Conservation (phyloP, 2,329 filamentous ascomycete genomes). For the Monosporascus sp. region DNA sequence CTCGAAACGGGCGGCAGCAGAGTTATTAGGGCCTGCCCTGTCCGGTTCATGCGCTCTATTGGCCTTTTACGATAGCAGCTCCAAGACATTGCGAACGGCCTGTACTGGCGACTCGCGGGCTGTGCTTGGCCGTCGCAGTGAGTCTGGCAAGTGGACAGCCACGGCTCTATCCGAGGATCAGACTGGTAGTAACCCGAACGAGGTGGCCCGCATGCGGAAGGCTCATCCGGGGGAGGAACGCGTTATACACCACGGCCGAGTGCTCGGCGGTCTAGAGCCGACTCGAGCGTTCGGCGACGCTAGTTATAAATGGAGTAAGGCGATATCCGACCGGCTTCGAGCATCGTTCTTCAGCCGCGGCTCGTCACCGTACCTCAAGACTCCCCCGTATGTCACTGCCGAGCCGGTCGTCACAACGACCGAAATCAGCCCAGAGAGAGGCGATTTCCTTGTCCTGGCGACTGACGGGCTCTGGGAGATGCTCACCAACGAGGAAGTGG, state of each 20-base stretch:
- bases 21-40: conserved; percentile 84
- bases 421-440: conserved; percentile 79
- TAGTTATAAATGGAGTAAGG: conserved; percentile 90
- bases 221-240: conserved; percentile 87
- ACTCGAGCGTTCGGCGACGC: conserved; percentile 94
- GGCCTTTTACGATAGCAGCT: conserved; percentile 89
- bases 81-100: conserved; percentile 84
- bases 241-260: conserved; percentile 82
- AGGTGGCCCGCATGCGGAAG: conserved; percentile 74
- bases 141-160: conserved; percentile 86
- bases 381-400: conserved; percentile 93
- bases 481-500: conserved; percentile 96
- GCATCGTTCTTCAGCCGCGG: conserved; percentile 81
- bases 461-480: conserved; percentile 99
- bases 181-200: conserved; percentile 82
- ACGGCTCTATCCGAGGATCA: conserved; percentile 88
- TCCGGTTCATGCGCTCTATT: conserved; percentile 96
- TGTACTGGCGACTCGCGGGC: conserved; percentile 96
- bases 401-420: conserved; percentile 94
- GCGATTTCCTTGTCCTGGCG: conserved; percentile 93
- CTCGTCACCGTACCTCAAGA: conserved; percentile 72
- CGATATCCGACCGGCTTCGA: conserved; percentile 78
- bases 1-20: conserved; percentile 85
- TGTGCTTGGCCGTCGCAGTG: conserved; percentile 74
- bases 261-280: conserved; percentile 87